phyloP scores from a whole-genome alignment of 768 basidiomycete genomes.

The Agrocybe pediades region DNA sequence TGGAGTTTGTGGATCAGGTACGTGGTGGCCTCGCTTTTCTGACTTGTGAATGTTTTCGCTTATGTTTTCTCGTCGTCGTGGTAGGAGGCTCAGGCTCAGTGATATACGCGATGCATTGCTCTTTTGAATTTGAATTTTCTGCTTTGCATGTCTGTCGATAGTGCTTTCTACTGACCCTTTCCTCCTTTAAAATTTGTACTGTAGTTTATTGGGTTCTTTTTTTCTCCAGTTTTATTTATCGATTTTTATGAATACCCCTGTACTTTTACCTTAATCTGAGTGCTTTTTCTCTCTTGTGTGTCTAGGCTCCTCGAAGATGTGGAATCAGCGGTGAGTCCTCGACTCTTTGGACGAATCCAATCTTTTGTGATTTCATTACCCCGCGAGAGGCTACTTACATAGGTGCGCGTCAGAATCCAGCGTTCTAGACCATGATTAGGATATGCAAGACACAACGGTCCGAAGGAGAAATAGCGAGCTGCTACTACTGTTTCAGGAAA shows the following conservation, averaged over 20 bases:
- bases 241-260: too few relatives aligned
- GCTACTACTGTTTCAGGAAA: neutral
- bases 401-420: too few relatives aligned
- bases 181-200: conserved; percentile 4
- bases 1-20: conserved; percentile 92
- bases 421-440: too few relatives aligned
- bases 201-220: neutral
- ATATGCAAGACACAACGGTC: neutral
- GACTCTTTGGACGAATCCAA: too few relatives aligned
- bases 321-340: too few relatives aligned
- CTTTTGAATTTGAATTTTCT: too few relatives aligned
- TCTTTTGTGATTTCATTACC: too few relatives aligned
- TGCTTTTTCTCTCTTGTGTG: too few relatives aligned
- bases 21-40: conserved; percentile 17
- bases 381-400: too few relatives aligned
- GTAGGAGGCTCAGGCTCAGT: conserved; percentile 35
- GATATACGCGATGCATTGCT: conserved; percentile 2
- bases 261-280: too few relatives aligned
- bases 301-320: too few relatives aligned
- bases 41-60: neutral
- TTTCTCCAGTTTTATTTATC: neutral
- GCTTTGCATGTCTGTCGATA: conserved; percentile 6
- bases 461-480: neutral
- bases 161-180: too few relatives aligned
- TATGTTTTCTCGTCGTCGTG: neutral